These are phyloP conservation scores for Penicillium sp. DNA, from an alignment of 2,329 filamentous ascomycete genomes.

Conservation along the genomic window DNA sequence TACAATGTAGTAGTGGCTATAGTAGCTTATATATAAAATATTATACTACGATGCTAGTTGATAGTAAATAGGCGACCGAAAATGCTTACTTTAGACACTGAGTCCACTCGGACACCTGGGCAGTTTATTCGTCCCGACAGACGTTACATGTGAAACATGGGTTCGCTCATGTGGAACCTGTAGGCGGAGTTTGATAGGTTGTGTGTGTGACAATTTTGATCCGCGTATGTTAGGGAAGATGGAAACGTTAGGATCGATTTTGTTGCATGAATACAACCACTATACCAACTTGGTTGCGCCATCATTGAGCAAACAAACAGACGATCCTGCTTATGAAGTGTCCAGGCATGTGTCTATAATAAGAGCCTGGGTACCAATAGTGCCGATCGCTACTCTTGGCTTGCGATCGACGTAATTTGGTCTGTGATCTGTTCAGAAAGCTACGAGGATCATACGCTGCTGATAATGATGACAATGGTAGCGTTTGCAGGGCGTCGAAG, in stretches of 20 bases:
- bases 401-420: neutral
- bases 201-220: neutral
- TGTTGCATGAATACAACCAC: neutral
- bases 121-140: neutral
- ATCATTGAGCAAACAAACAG: neutral
- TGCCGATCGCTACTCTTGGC: neutral
- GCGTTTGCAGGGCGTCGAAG: neutral
- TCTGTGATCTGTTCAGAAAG: neutral
- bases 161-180: no score
- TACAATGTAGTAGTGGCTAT: neutral
- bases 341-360: neutral
- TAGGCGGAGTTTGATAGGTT: no score
- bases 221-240: neutral
- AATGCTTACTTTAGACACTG: neutral
- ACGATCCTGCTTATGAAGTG: neutral
- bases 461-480: neutral
- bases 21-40: neutral
- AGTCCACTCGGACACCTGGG: neutral
- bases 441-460: neutral
- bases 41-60: neutral
- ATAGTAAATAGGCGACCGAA: neutral
- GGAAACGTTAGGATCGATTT: neutral
- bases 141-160: neutral
- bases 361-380: neutral
- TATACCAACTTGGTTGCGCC: neutral